These are phyloP conservation scores for Penicillium paxilli DNA, from an alignment of 495 filamentous ascomycete genomes.

Conservation along the genomic window DNA sequence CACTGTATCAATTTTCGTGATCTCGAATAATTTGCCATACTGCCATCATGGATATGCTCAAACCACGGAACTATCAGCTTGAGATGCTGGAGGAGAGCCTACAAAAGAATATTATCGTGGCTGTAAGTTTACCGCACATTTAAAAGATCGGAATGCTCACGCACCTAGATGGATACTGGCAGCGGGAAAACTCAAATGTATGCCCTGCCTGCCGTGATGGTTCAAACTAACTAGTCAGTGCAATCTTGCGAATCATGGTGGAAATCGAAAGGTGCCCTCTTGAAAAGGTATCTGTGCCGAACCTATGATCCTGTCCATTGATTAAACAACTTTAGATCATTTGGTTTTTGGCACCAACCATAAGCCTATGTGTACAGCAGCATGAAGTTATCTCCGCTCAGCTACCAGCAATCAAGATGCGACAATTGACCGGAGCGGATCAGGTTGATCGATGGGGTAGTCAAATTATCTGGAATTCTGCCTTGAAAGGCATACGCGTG, in stretches of 20 bases:
- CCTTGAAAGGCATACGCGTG: slow-evolving; percentile 64
- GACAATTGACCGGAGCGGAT: slow-evolving; percentile 34
- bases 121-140: not conserved
- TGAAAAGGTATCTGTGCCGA: not conserved
- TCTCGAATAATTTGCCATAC: no score
- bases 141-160: not conserved
- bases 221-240: not conserved
- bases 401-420: slow-evolving; percentile 1
- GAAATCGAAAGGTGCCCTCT: slow-evolving; percentile 1
- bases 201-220: not conserved
- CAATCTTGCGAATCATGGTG: not conserved
- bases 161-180: not conserved
- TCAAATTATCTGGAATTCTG: slow-evolving; percentile 67
- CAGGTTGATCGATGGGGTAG: slow-evolving; percentile 72
- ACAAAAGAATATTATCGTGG: not conserved
- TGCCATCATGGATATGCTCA: no score
- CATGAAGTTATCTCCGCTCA: not conserved
- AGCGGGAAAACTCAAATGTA: not conserved
- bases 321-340: not conserved
- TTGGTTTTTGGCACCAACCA: not conserved
- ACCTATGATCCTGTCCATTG: not conserved
- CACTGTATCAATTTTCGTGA: no score
- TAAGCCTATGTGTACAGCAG: slow-evolving; percentile 3
- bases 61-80: not conserved
- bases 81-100: not conserved